Conservation (phyloP, 2,329 filamentous ascomycete genomes). For the Colletotrichum sp. region DNA sequence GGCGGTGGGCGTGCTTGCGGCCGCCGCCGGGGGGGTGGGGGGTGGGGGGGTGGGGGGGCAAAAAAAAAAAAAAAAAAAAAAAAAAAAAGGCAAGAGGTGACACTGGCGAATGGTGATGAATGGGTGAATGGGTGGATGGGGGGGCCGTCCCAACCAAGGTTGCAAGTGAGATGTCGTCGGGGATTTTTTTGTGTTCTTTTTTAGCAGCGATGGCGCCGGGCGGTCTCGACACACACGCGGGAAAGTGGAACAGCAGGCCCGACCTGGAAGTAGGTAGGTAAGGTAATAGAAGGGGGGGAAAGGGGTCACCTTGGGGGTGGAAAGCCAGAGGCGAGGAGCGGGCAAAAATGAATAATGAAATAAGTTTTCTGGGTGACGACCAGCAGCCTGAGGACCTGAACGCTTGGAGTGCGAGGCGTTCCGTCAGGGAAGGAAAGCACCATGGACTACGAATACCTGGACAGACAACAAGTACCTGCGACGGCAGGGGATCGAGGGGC, state of each 20-base stretch:
- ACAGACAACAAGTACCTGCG: not conserved
- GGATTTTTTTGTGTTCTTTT: constrained; percentile 17
- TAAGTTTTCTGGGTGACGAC: not conserved
- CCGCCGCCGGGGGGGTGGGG: too few relatives aligned
- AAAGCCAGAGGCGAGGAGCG: not conserved
- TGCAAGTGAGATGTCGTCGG: constrained; percentile 19
- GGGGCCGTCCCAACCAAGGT: constrained; percentile 12
- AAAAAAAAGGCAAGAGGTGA: not conserved
- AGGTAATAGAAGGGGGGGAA: constrained; percentile 6
- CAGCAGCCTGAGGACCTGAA: not conserved
- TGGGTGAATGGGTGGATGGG: not conserved
- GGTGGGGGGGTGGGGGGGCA: too few relatives aligned
- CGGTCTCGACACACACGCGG: constrained; percentile 9
- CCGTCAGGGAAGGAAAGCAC: not conserved
- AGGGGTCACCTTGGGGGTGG: not conserved
- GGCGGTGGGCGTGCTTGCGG: too few relatives aligned
- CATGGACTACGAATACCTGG: not conserved
- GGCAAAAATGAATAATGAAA: not conserved
- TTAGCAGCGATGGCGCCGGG: constrained; percentile 12
- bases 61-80: not conserved
- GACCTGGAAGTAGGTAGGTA: not conserved
- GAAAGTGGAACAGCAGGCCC: constrained; percentile 11
- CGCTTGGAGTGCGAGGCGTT: not conserved
- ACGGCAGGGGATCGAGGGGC: not conserved
- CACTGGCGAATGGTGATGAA: not conserved